A percentile compares a stretch with the other conserved stretches of the same genome.
These are phyloP conservation scores for Phylloporus sp. DNA, from an alignment of 768 basidiomycete species.

Conservation along the genomic window DNA sequence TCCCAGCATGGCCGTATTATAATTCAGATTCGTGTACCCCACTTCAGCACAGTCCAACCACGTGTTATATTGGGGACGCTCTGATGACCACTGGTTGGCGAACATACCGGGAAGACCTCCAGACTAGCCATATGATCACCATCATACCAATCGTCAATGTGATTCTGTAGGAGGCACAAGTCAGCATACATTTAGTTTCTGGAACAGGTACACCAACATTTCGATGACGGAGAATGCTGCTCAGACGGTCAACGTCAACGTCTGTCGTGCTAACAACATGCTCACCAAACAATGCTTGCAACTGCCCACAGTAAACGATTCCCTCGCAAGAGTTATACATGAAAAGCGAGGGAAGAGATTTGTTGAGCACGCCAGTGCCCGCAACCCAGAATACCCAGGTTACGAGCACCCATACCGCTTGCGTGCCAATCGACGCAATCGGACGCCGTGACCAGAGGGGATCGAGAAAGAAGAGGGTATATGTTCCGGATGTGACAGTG, in stretches of 20 bases:
- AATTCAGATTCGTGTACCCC: conserved; percentile 3
- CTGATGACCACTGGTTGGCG: conserved; percentile 30
- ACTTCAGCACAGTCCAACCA: conserved; percentile 1
- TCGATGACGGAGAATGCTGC: conserved; percentile 49
- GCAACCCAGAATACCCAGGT: conserved; percentile 63
- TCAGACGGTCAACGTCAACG: conserved; percentile 5
- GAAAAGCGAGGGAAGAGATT: conserved; percentile 44
- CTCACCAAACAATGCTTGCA: conserved; percentile 51
- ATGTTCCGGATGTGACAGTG: conserved; percentile 45
- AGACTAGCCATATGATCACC: conserved; percentile 48
- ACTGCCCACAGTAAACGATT: conserved; percentile 52
- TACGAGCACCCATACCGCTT: conserved; percentile 53
- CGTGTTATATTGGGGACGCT: conserved; percentile 17
- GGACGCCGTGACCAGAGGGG: conserved; percentile 53
- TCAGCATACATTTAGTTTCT: conserved; percentile 3
- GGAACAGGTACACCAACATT: conserved; percentile 37
- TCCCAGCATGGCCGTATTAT: conserved; percentile 4
- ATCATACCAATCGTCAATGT: conserved; percentile 46
- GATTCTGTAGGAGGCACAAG: conserved; percentile 30
- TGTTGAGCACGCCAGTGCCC: conserved; percentile 49
- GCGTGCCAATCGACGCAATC: conserved; percentile 54
- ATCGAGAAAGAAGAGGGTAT: conserved; percentile 58
- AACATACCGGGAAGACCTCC: conserved; percentile 44
- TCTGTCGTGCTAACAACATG: background rate
- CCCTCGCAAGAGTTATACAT: conserved; percentile 38